These are phyloP conservation scores for Aspergillus japonicus DNA, from an alignment of 2,329 filamentous ascomycete species.

Conservation along the genomic window DNA sequence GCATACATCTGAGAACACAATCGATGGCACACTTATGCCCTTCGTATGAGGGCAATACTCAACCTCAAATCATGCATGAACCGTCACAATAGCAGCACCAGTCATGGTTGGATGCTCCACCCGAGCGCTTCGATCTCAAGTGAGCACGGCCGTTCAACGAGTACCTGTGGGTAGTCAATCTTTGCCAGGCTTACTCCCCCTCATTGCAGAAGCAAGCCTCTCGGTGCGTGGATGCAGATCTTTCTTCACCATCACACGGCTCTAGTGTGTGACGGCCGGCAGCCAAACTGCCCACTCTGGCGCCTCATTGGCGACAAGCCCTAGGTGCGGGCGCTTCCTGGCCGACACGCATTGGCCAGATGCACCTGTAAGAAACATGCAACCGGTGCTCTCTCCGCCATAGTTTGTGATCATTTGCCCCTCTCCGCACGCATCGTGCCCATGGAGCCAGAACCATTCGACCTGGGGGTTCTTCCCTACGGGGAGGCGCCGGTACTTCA, in stretches of 20 bases:
- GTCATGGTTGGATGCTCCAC: constrained; percentile 1
- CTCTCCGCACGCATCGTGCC: constrained; percentile 27
- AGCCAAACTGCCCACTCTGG: constrained; percentile 19
- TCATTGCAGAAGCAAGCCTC: neutral
- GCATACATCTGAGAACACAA: neutral
- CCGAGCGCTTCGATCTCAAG: constrained; percentile 10
- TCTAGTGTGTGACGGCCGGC: constrained; percentile 35
- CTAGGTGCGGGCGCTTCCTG: constrained; percentile 35
- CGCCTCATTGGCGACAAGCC: constrained; percentile 30
- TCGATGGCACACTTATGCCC: neutral
- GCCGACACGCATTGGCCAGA: constrained; percentile 36
- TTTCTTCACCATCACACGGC: constrained; percentile 29
- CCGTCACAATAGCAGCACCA: constrained; percentile 10
- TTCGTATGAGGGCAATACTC: neutral
- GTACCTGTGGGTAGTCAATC: too few relatives aligned
- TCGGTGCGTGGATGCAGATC: constrained; percentile 28
- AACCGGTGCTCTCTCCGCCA: constrained; percentile 14
- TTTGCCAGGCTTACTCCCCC: too few relatives aligned
- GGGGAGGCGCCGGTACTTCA: constrained; percentile 17
- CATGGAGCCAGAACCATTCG: constrained; percentile 20
- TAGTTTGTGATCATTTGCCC: constrained; percentile 24
- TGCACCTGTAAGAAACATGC: constrained; percentile 32
- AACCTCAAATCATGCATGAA: constrained; percentile 7
- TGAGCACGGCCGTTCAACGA: too few relatives aligned
- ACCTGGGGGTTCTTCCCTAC: constrained; percentile 11